These are phyloP conservation scores for Thuja plicata DNA, from an alignment of 83 land plant species.

Conservation along the genomic window DNA sequence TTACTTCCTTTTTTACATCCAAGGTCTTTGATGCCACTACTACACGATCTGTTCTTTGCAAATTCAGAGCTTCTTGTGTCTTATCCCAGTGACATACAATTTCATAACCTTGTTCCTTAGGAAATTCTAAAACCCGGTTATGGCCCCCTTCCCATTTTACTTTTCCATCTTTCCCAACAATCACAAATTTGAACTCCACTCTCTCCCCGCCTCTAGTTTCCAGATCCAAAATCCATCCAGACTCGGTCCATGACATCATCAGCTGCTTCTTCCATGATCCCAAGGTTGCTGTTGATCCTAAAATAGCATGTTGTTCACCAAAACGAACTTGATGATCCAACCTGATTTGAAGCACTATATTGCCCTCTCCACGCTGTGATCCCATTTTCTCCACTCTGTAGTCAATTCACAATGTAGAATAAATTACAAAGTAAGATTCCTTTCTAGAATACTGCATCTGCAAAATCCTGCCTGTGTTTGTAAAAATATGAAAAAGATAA, in stretches of 20 bases:
- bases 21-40: conserved; percentile 7
- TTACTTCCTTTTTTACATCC: conserved; percentile 13
- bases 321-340: conserved; percentile 87
- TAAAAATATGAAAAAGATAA: background rate
- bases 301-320: conserved; percentile 75
- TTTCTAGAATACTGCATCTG: background rate
- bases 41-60: conserved; percentile 15
- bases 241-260: conserved; percentile 79
- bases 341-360: conserved; percentile 45
- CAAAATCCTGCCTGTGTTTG: background rate
- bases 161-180: conserved; percentile 43
- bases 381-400: conserved; percentile 24
- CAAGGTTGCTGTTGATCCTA: conserved; percentile 78
- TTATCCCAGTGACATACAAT: conserved; percentile 77
- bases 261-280: conserved; percentile 83
- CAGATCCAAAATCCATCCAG: conserved; percentile 84
- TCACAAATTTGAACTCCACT: conserved; percentile 81
- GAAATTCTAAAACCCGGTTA: conserved; percentile 67
- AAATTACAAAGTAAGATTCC: background rate
- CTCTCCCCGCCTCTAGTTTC: conserved; percentile 51
- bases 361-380: conserved; percentile 27
- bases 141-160: conserved; percentile 79
- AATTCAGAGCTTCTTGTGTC: conserved; percentile 45
- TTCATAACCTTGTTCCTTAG: conserved; percentile 48
- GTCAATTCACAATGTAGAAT: background rate